Conservation (phyloP, 139 green algal species). For the Chlamydomonas sp. region DNA sequence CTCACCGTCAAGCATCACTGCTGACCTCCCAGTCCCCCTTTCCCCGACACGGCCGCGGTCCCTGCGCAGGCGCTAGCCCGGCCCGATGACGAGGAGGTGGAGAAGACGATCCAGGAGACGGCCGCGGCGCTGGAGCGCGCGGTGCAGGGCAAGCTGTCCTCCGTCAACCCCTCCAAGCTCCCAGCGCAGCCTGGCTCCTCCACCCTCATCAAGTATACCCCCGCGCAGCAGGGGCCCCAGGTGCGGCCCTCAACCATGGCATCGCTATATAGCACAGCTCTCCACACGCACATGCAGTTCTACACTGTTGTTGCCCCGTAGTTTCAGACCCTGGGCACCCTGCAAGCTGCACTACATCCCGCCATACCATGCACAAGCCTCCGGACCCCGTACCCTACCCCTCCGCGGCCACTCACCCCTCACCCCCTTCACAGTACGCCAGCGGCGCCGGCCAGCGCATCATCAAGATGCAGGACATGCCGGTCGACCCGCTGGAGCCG, state of each 20-base stretch:
- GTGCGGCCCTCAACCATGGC: not conserved
- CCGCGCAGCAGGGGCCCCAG: conserved; percentile 70
- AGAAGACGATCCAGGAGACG: conserved; percentile 76
- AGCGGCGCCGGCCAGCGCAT: conserved; percentile 87
- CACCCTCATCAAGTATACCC: conserved; percentile 90
- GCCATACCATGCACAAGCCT: no score
- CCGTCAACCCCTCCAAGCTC: conserved; percentile 83
- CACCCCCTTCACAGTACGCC: conserved; percentile 51
- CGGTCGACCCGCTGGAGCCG: conserved; percentile 95
- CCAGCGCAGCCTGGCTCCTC: conserved; percentile 65
- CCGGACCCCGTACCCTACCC: no score
- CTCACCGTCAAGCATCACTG: no score
- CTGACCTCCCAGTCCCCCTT: no score
- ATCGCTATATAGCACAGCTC: not conserved
- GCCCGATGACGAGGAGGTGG: conserved; percentile 87
- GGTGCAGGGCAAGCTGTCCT: conserved; percentile 83
- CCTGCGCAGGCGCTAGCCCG: conserved; percentile 62
- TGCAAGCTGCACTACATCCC: no score
- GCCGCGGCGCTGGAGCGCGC: conserved; percentile 72
- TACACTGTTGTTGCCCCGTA: no score
- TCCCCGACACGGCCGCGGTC: no score
- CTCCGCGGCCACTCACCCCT: no score
- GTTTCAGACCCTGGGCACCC: no score
- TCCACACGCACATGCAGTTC: no score
- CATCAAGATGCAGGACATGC: conserved; percentile 98